A percentile compares a stretch with the other conserved stretches of the same genome.
Evolutionary conservation across 2,329 filamentous ascomycete genomes (phyloP).

Genomic region (Sclerotinia spermophila): DNA sequence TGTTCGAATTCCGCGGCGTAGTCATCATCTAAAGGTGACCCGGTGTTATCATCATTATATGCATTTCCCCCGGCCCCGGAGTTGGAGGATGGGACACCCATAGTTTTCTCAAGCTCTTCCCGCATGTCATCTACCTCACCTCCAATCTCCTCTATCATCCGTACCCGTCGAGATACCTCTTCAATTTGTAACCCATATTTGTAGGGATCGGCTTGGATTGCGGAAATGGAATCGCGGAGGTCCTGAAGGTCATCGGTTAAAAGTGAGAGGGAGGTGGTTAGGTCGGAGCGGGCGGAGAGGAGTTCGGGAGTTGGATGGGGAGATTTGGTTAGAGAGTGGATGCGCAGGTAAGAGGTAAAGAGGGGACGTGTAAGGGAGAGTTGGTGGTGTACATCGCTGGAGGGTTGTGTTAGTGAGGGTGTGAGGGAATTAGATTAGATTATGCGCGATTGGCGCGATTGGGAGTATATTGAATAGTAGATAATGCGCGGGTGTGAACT

Average conservation of each 20-base stretch:
- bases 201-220: conserved; percentile 82
- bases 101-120: conserved; percentile 67
- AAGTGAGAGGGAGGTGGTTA: conserved; percentile 60
- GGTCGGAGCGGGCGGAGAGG: conserved; percentile 68
- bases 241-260: conserved; percentile 84
- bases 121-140: conserved; percentile 87
- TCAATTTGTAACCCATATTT: conserved; percentile 79
- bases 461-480: not conserved
- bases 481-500: not conserved
- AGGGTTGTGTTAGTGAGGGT: conserved; percentile 12
- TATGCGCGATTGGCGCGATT: not conserved
- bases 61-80: conserved; percentile 18
- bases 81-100: conserved; percentile 41
- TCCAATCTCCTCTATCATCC: conserved; percentile 84
- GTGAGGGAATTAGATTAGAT: conserved; percentile 6
- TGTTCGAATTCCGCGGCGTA: conserved; percentile 80
- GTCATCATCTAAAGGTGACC: conserved; percentile 28
- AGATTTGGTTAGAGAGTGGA: conserved; percentile 72
- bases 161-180: conserved; percentile 76
- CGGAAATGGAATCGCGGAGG: conserved; percentile 80
- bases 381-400: conserved; percentile 81
- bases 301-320: conserved; percentile 70
- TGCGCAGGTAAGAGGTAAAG: conserved; percentile 92
- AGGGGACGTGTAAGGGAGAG: conserved; percentile 78
- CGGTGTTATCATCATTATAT: conserved; percentile 32